A percentile compares a stretch with the other conserved stretches of the same genome.
These are phyloP conservation scores for Leccinum variabile DNA, from an alignment of 1,284 basidiomycete genomes.

Conservation along the genomic window DNA sequence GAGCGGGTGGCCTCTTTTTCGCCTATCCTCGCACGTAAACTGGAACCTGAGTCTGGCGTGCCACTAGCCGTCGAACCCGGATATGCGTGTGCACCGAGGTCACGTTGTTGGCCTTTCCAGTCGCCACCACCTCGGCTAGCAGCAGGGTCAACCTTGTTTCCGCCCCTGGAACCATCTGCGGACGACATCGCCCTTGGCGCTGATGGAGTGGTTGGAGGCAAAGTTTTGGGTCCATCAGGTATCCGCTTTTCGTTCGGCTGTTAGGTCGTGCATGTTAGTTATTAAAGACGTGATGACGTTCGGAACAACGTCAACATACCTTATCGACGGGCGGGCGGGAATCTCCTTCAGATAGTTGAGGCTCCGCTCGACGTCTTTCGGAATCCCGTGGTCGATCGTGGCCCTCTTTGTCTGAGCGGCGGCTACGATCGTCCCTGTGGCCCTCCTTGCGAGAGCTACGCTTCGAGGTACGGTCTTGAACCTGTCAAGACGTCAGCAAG, in stretches of 20 bases:
- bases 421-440: constrained; percentile 68
- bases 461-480: constrained; percentile 63
- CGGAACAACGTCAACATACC: constrained; percentile 38
- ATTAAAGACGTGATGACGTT: constrained; percentile 7
- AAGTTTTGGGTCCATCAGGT: constrained; percentile 54
- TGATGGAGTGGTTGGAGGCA: constrained; percentile 62
- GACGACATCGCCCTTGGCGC: constrained; percentile 71
- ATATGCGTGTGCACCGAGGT: constrained; percentile 32
- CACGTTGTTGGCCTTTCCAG: constrained; percentile 36
- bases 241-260: constrained; percentile 57
- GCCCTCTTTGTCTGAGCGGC: constrained; percentile 68
- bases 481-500: constrained; percentile 39
- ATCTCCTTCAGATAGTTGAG: constrained; percentile 51
- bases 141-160: constrained; percentile 36
- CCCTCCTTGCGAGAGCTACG: constrained; percentile 72
- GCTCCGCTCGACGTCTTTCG: constrained; percentile 65
- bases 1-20: constrained; percentile 52
- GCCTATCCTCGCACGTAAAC: constrained; percentile 65
- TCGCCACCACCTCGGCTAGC: constrained; percentile 38
- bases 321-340: constrained; percentile 55
- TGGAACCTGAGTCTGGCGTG: constrained; percentile 34
- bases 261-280: background rate
- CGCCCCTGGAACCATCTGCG: constrained; percentile 38
- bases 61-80: constrained; percentile 19
- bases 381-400: constrained; percentile 65